Evolutionary conservation across 768 basidiomycete genomes (phyloP), one percentile per base, ranked within the genome.

Genomic region (Leucosporidium creatinivorum): DNA sequence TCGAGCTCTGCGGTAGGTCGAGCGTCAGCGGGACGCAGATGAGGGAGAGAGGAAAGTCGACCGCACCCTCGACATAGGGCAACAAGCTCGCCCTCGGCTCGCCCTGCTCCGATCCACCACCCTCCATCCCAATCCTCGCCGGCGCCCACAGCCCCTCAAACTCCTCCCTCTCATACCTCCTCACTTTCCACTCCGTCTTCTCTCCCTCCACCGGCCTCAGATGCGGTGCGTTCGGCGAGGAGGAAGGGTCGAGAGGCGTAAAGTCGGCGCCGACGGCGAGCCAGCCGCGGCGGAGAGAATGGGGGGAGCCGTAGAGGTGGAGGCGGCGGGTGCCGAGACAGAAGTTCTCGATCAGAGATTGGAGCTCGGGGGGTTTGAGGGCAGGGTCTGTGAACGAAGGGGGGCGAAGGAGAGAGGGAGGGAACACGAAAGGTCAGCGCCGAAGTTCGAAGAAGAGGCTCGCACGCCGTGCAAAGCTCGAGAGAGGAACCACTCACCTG

Each of bases 301-400:
- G 82, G 0, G 81, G 80, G 4, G 85, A 84, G 0, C 89, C 91
- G 71, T 93, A 97, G 18, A 99, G 79, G 76, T 98, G 92, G 19
- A 99, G 85, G 4, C 96, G 85, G 21, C 94, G 87, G 0, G 88
- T 84, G 7, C 93, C 96, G 59, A 96, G 86, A 76, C 93, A 98
- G 77, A 99, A 98, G 78, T 94, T 97, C 79, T 99, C 96, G 76
- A 98, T 89, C 51, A 99, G 84, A 7, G 88, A 87, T 80, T 97
- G 93, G 82, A 93, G 89, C 77, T 98, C 94, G 23, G 93, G 92
- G 1, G 96, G 96, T 79, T 91, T 91, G 54, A 86, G 84, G 3
- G 85, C 86, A 3, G 90, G 89, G 78, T 94, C 92, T 77, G 69
- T 21, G 33, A 1, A 18, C 50, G 18, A 15, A 12, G 30, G 4